phyloP scores from a whole-genome alignment of 108 stramenopile species.

The Poteriospumella lacustris region DNA sequence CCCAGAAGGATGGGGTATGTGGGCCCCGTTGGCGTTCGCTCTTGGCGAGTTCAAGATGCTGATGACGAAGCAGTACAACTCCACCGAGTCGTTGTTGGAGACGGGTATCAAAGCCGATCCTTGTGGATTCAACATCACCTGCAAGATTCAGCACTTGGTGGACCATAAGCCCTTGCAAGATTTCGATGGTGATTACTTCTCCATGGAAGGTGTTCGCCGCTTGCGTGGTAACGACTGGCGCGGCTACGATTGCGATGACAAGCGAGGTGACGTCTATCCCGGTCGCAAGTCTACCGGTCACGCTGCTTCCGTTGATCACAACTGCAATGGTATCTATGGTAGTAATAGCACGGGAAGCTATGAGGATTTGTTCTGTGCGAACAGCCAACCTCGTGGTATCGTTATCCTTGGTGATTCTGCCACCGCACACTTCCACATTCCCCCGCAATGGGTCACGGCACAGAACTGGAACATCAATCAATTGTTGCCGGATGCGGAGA shows the following conservation, averaged over 20 bases:
- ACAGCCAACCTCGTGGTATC: constrained; percentile 19
- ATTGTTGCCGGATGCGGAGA: background rate
- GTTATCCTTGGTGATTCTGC: constrained; percentile 29
- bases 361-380: constrained; percentile 29
- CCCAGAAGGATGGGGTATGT: background rate
- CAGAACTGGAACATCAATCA: constrained; percentile 12
- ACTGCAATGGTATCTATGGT: constrained; percentile 35
- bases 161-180: constrained; percentile 30
- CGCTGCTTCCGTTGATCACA: constrained; percentile 21
- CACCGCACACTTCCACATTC: constrained; percentile 34
- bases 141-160: background rate
- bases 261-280: constrained; percentile 8
- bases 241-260: constrained; percentile 30
- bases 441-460: constrained; percentile 26
- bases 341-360: background rate
- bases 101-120: background rate
- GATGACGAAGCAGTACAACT: background rate
- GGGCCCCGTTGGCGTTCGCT: background rate
- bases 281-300: background rate
- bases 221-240: constrained; percentile 30
- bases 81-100: background rate
- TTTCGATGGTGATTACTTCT: constrained; percentile 21
- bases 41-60: background rate
- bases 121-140: constrained; percentile 16
- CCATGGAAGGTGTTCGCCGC: background rate